Percentiles rank a stretch among this genome's conserved stretches.
Evolutionary conservation across 495 filamentous ascomycete genomes (phyloP).

Genomic region (Clavariopsis aquatica): DNA sequence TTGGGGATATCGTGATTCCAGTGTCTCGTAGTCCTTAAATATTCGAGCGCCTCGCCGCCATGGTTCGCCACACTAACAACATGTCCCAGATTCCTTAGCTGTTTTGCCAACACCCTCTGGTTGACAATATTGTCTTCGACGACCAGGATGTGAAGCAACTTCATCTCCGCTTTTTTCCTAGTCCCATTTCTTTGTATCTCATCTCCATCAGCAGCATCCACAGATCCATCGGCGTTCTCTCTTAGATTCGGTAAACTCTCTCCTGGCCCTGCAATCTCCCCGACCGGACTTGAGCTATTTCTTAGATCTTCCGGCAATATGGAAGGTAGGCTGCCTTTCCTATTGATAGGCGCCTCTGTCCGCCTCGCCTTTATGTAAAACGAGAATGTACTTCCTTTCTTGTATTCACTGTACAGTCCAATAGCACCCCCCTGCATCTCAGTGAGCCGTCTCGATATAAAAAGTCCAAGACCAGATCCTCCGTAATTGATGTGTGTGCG

Average conservation of each 20-base stretch:
- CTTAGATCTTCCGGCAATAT: slow-evolving; percentile 3
- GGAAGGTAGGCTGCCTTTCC: background rate
- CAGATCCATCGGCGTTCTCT: no score
- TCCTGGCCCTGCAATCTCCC: background rate
- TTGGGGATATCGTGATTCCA: slow-evolving; percentile 13
- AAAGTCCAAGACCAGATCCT: slow-evolving; percentile 41
- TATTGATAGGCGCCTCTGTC: background rate
- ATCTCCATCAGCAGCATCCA: no score
- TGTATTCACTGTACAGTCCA: slow-evolving; percentile 38
- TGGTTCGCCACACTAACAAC: slow-evolving; percentile 42
- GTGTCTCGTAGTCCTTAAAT: slow-evolving; percentile 23
- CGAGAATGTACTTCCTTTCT: slow-evolving; percentile 40
- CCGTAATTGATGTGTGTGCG: slow-evolving; percentile 35
- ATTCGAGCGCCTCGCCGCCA: slow-evolving; percentile 42
- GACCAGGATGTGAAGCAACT: slow-evolving; percentile 31
- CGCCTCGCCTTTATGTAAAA: slow-evolving; percentile 43
- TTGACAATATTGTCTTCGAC: slow-evolving; percentile 47
- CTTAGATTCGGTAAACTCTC: no score
- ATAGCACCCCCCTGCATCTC: slow-evolving; percentile 46
- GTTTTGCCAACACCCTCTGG: slow-evolving; percentile 41
- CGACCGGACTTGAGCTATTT: background rate
- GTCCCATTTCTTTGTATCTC: no score
- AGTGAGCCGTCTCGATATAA: slow-evolving; percentile 41
- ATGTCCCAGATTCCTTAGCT: slow-evolving; percentile 37
- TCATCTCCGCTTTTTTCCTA: background rate